Conservation (phyloP, 2,329 filamentous ascomycete genomes). For the Cordyceps militaris region DNA sequence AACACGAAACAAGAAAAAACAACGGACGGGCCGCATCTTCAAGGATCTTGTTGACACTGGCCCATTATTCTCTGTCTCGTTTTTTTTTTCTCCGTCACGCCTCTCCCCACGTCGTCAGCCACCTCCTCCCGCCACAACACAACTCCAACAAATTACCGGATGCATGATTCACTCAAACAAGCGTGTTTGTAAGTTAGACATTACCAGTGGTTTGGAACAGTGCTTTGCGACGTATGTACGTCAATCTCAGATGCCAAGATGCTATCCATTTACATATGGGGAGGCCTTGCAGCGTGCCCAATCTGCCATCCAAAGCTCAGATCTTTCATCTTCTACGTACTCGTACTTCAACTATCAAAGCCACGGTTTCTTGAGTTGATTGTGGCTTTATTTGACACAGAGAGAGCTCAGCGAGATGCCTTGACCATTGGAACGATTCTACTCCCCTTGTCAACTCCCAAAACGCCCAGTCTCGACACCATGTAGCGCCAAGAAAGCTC, state of each 20-base stretch:
- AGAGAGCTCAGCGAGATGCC: not conserved
- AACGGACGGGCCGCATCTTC: not conserved
- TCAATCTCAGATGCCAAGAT: too few species aligned
- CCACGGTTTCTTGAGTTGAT: too few species aligned
- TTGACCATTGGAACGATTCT: not conserved
- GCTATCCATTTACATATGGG: too few species aligned
- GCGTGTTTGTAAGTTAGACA: not conserved
- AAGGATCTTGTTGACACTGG: not conserved
- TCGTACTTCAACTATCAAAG: too few species aligned
- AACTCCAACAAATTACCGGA: not conserved
- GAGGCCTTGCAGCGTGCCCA: too few species aligned
- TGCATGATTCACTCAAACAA: not conserved
- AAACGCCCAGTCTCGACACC: not conserved
- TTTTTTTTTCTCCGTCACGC: not conserved
- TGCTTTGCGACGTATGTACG: not conserved
- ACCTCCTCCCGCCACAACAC: not conserved
- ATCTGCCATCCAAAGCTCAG: too few species aligned
- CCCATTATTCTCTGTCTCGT: not conserved
- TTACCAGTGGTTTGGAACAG: constrained; percentile 1
- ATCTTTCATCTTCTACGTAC: too few species aligned
- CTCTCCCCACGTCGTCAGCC: not conserved
- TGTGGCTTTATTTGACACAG: not conserved
- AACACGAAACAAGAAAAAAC: constrained; percentile 1
- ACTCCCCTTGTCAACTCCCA: not conserved
- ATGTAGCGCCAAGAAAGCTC: constrained; percentile 19